Percentiles rank a stretch among this genome's conserved stretches.
These are phyloP conservation scores for Licmophora abbreviata DNA, from an alignment of 108 stramenopile species.

Conservation along the genomic window DNA sequence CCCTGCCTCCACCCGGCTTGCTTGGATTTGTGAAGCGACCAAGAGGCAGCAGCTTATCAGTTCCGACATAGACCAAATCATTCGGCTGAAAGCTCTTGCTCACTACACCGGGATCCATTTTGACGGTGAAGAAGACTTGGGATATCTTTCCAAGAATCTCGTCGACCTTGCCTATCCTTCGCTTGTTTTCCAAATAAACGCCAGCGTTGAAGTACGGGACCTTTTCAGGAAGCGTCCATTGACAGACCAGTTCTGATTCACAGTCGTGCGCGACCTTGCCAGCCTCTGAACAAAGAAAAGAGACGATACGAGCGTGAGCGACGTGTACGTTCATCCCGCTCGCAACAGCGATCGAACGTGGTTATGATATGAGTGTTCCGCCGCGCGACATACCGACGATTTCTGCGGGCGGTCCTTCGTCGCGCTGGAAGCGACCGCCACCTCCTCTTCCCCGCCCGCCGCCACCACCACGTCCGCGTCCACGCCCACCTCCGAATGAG, in stretches of 20 bases:
- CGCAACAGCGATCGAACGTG: slow-evolving; percentile 2
- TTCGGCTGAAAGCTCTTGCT: slow-evolving; percentile 86
- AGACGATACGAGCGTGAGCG: slow-evolving; percentile 1
- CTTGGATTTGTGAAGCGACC: slow-evolving; percentile 85
- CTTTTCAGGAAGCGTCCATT: slow-evolving; percentile 68
- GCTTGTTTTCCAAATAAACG: slow-evolving; percentile 96
- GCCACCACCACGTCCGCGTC: slow-evolving; percentile 20
- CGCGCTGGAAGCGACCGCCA: slow-evolving; percentile 20
- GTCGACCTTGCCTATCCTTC: slow-evolving; percentile 96
- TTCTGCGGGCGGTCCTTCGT: slow-evolving; percentile 79
- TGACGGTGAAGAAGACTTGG: slow-evolving; percentile 92
- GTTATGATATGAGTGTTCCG: neutral
- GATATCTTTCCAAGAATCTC: slow-evolving; percentile 94
- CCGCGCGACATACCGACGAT: too few relatives aligned
- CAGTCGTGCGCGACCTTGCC: slow-evolving; percentile 76
- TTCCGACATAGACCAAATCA: slow-evolving; percentile 86
- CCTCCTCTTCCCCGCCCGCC: slow-evolving; percentile 10
- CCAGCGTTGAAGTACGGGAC: slow-evolving; percentile 99
- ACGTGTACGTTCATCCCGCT: neutral
- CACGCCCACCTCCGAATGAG: neutral
- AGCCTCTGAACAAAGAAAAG: too few relatives aligned
- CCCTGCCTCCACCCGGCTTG: slow-evolving; percentile 15
- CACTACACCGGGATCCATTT: slow-evolving; percentile 91
- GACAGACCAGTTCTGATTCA: slow-evolving; percentile 75
- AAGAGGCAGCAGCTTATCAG: slow-evolving; percentile 91